phyloP scores from a whole-genome alignment of 2,329 filamentous ascomycete species.

The Monosporascus sp. region DNA sequence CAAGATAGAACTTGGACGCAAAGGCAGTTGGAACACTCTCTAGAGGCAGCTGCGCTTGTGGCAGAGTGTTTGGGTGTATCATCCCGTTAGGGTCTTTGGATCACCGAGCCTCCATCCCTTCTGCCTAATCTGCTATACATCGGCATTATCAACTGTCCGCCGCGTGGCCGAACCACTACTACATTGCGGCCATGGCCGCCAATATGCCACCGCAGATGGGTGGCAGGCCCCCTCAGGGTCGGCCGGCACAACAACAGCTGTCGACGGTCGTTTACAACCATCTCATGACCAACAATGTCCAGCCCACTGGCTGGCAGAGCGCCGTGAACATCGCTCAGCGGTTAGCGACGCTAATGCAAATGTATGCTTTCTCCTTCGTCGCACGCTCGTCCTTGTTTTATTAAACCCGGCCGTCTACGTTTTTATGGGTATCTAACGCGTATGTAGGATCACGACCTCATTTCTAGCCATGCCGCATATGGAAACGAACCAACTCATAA shows the following conservation, averaged over 20 bases:
- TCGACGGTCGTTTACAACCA: slow-evolving; percentile 34
- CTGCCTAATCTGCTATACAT: background rate
- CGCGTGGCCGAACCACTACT: slow-evolving; percentile 11
- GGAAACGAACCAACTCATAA: slow-evolving; percentile 37
- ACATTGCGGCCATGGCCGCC: slow-evolving; percentile 51
- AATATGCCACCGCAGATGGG: slow-evolving; percentile 55
- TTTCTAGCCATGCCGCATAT: slow-evolving; percentile 38
- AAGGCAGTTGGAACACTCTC: background rate
- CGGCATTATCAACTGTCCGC: background rate
- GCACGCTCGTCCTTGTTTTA: background rate
- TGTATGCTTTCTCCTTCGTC: slow-evolving; percentile 24
- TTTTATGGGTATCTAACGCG: slow-evolving; percentile 5
- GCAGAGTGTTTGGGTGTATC: background rate
- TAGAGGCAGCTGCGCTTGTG: background rate
- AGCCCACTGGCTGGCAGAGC: slow-evolving; percentile 28
- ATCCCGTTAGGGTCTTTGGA: background rate
- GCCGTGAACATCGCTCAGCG: slow-evolving; percentile 26
- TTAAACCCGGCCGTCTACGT: background rate
- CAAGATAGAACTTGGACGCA: background rate
- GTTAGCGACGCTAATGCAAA: slow-evolving; percentile 27
- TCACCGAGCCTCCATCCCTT: background rate
- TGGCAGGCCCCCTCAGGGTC: slow-evolving; percentile 40
- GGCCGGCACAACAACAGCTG: slow-evolving; percentile 35
- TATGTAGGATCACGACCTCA: slow-evolving; percentile 45
- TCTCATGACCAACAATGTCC: slow-evolving; percentile 19